A percentile compares a stretch with the other conserved stretches of the same genome.
Evolutionary conservation across 2,329 filamentous ascomycete species (phyloP).

Genomic region (Exophiala dermatitidis): DNA sequence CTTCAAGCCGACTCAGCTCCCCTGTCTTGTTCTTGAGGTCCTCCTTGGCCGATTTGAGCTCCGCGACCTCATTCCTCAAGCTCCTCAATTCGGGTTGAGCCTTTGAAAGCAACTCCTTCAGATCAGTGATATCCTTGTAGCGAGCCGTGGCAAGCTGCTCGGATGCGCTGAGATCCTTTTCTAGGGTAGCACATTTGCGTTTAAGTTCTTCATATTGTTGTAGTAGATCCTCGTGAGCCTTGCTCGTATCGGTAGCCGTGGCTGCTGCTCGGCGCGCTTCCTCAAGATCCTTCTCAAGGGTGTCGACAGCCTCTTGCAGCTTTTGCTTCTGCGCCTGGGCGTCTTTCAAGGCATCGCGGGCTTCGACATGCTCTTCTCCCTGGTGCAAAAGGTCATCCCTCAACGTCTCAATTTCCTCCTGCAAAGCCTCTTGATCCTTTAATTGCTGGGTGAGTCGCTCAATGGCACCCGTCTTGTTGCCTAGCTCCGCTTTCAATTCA

Average conservation of each 20-base stretch:
- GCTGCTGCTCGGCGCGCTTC: slow-evolving; percentile 46
- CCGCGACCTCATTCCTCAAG: slow-evolving; percentile 67
- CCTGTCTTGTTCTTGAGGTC: slow-evolving; percentile 58
- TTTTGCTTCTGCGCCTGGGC: slow-evolving; percentile 62
- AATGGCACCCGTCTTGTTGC: slow-evolving; percentile 64
- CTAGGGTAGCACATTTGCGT: slow-evolving; percentile 59
- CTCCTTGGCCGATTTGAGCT: slow-evolving; percentile 66
- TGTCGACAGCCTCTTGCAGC: slow-evolving; percentile 57
- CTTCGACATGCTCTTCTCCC: slow-evolving; percentile 75
- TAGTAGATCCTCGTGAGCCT: slow-evolving; percentile 43
- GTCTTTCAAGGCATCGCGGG: slow-evolving; percentile 66
- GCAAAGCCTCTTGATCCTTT: slow-evolving; percentile 67
- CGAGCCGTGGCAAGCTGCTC: slow-evolving; percentile 78
- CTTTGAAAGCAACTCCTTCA: slow-evolving; percentile 73
- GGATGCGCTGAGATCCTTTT: slow-evolving; percentile 77
- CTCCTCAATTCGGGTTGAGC: slow-evolving; percentile 77
- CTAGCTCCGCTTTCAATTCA: slow-evolving; percentile 27
- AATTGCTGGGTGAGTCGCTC: slow-evolving; percentile 62
- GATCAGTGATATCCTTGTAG: slow-evolving; percentile 78
- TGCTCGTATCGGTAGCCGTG: slow-evolving; percentile 36
- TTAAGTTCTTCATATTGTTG: slow-evolving; percentile 56
- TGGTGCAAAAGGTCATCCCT: slow-evolving; percentile 71
- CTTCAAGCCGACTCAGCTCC: slow-evolving; percentile 70
- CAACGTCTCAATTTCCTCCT: slow-evolving; percentile 78
- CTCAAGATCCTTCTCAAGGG: slow-evolving; percentile 64